These are phyloP conservation scores for Colletotrichum plurivorum DNA, from an alignment of 2,329 filamentous ascomycete genomes.

Conservation along the genomic window DNA sequence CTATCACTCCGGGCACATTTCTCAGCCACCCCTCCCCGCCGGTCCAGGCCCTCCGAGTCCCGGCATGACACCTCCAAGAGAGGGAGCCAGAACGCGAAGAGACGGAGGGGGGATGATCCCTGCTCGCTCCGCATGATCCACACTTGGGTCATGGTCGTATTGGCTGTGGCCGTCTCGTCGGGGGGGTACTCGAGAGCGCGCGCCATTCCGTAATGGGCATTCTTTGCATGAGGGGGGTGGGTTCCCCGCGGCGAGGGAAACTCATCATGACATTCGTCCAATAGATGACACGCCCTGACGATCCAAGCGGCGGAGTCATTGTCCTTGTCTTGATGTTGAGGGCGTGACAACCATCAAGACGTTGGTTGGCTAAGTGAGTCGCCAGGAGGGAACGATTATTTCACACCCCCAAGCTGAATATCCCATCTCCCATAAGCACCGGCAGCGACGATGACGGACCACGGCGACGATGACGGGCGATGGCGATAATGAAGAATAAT, in stretches of 20 bases:
- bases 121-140: constrained; percentile 29
- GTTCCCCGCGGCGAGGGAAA: constrained; percentile 1
- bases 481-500: no score
- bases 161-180: not conserved
- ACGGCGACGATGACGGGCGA: no score
- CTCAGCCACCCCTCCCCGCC: constrained; percentile 17
- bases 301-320: constrained; percentile 1
- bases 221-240: constrained; percentile 13
- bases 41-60: constrained; percentile 9
- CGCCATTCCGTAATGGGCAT: constrained; percentile 24
- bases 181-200: constrained; percentile 2
- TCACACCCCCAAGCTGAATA: no score
- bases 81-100: not conserved
- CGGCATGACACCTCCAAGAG: not conserved
- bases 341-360: no score
- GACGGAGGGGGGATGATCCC: constrained; percentile 7
- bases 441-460: no score
- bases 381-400: no score
- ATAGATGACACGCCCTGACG: constrained; percentile 17
- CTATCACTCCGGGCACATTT: constrained; percentile 17
- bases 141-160: not conserved
- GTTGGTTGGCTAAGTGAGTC: no score
- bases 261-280: constrained; percentile 5
- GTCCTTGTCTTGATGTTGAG: no score
- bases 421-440: no score